Evolutionary conservation across 1,139 yeast genomes (phyloP), one percentile per base, ranked within the genome.

Genomic region (Suzukiozyma palmioleophila): DNA sequence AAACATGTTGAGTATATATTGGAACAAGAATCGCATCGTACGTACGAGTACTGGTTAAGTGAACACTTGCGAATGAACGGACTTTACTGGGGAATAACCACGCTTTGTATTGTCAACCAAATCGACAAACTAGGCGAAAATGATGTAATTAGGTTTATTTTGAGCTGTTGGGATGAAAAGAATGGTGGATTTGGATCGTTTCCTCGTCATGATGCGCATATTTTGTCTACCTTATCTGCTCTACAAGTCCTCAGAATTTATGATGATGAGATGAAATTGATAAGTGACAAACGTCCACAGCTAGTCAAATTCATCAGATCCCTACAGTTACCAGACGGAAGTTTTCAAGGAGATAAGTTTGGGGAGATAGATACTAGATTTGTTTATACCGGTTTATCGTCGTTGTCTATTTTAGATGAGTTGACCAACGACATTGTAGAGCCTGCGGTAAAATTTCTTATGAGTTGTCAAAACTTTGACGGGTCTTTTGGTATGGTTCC

Each of bases 401-500:
- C 87, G 0, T 67, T 92, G 40, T 75, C 87, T 0, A 71, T 92
- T 8, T 60, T 92, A 27, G 90, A 80, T 12, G 76, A 66, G 42
- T 65, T 90, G 43, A 77, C 79, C n/a, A 55, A 66, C 3, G 73
- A 79, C 16, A 65, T 86, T 8, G 81, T 77, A 0, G 80, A 75
- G 8, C 79, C 79, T 1, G 87, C 96, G 0, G 81, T 78, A 1
- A 66, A 65, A 1, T 92, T 81, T 62, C 76, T 90, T 9, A 52
- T 75, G 43, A 54, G 57, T 33, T 94, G 98, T 59, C 82, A 77
- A 46, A 94, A 94, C 58, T 92, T 88, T 55, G 98, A 92, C 57
- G 99, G 98, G 3, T 96, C 96, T 0, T 92, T 86, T 66, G 98
- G 98, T 0, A 69, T 87, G 63, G 79, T 80, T 8, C 98, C 98